Evolutionary conservation across 164 flowering plant genomes (phyloP).

Genomic region (Aristolochia contorta): DNA sequence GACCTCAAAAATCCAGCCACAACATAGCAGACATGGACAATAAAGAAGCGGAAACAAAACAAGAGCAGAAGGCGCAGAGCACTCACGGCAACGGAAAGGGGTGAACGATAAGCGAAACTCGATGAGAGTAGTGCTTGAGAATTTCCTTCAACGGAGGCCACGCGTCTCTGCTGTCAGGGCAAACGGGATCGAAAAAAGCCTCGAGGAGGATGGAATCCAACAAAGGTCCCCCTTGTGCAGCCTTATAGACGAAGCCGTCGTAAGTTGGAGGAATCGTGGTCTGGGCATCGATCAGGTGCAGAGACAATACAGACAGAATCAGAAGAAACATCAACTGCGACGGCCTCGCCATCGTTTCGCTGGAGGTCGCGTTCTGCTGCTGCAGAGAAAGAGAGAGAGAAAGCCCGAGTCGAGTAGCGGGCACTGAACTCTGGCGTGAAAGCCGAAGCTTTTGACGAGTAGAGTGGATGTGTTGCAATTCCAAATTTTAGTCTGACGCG

Average conservation of each 20-base stretch:
- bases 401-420: too few relatives aligned
- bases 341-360: too few relatives aligned
- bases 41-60: too few relatives aligned
- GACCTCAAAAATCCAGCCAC: neutral
- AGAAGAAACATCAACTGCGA: neutral
- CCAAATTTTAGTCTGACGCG: too few relatives aligned
- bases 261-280: constrained; percentile 34
- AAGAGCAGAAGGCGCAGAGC: too few relatives aligned
- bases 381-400: too few relatives aligned
- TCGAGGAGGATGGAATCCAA: constrained; percentile 41
- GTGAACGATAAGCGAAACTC: constrained; percentile 46
- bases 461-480: too few relatives aligned
- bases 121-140: constrained; percentile 36
- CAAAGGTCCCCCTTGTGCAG: neutral
- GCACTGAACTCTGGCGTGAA: too few relatives aligned
- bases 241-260: constrained; percentile 64
- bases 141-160: constrained; percentile 67
- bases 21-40: neutral
- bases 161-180: constrained; percentile 74
- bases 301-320: neutral
- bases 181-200: constrained; percentile 75
- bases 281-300: neutral
- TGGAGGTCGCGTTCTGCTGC: too few relatives aligned
- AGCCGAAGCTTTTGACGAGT: too few relatives aligned
- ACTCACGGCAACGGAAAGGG: constrained; percentile 74